Conservation (phyloP, 164 flowering plant genomes). For the Magnolia officinalis region DNA sequence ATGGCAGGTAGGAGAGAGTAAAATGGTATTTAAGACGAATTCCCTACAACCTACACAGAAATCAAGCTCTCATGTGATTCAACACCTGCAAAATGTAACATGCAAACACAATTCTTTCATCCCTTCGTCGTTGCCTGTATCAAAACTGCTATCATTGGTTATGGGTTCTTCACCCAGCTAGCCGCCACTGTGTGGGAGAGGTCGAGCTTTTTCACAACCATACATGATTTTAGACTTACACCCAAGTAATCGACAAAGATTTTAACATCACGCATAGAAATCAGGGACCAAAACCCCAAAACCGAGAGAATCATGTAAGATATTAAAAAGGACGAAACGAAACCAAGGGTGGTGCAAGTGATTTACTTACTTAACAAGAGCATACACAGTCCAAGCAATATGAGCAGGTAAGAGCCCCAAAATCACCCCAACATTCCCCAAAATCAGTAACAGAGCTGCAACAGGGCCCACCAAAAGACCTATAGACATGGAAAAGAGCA, state of each 20-base stretch:
- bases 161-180: no score
- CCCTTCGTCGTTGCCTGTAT: no score
- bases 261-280: not conserved
- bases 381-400: constrained; percentile 73
- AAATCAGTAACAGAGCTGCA: constrained; percentile 58
- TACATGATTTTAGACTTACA: no score
- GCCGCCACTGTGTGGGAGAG: no score
- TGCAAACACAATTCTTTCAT: no score
- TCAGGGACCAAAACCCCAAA: not conserved
- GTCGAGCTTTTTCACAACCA: no score
- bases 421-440: constrained; percentile 71
- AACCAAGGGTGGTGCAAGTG: not conserved
- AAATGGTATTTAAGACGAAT: no score
- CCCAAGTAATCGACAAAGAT: not conserved
- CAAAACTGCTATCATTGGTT: no score
- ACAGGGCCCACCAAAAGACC: constrained; percentile 78
- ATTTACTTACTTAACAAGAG: constrained; percentile 58
- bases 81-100: no score
- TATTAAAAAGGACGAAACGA: not conserved
- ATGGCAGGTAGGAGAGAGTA: no score
- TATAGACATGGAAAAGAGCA: constrained; percentile 24
- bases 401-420: constrained; percentile 76
- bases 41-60: no score
- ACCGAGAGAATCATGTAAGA: not conserved
- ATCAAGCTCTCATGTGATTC: no score